Base-by-base conservation (phyloP, 441 rosid species). In the Rhodomyrtus psidioides region DNA sequence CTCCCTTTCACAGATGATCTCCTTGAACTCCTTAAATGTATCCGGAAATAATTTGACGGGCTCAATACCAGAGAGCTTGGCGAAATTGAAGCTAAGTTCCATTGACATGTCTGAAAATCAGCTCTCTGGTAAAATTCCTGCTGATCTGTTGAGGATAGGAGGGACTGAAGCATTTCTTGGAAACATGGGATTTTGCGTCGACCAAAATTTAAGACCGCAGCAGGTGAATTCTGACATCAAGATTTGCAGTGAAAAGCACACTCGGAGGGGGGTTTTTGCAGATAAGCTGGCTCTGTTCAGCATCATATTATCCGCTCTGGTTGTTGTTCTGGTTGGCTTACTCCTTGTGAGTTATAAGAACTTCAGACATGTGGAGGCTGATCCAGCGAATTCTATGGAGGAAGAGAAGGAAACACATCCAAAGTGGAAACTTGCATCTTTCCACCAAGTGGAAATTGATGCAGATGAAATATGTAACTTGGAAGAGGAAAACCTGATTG, bases 11-110 rank as follows among this genome's bases (percentile, higher is more conserved):
- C 88, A 53, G 24, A 86, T 95, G 83, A 87, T 84, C 91, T 91
- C 93, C 58, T 91, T 97, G 86, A 97, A 95, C 91, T 90, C 97
- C 23, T 85, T 97, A 83, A 95, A 97, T 89, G 92, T 97, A 87
- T 97, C 99, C 14, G 86, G 91, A 44, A 97, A 97, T 89, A 85
- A 60, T 76, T 93, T 97, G 55, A 91, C 91, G 0, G 99, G 99
- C 17, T 83, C 83, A 12, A 93, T 97, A 57, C 96, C 97, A 0
- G 91, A 86, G 42, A 91, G 79, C 87, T 89, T 97, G 3, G 90
- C 86, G 86, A 91, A 90, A 51, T 53, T 97, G 92, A 97, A 90
- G 94, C 91, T 95, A 81, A 97, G 98, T 89, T 93, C 91, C 55
- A 89, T 97, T 24, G 98, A 97, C 89, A 87, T 97, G 55, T 94